Base-by-base conservation (phyloP, 345 rosid species). In the Kandelia obovata region DNA sequence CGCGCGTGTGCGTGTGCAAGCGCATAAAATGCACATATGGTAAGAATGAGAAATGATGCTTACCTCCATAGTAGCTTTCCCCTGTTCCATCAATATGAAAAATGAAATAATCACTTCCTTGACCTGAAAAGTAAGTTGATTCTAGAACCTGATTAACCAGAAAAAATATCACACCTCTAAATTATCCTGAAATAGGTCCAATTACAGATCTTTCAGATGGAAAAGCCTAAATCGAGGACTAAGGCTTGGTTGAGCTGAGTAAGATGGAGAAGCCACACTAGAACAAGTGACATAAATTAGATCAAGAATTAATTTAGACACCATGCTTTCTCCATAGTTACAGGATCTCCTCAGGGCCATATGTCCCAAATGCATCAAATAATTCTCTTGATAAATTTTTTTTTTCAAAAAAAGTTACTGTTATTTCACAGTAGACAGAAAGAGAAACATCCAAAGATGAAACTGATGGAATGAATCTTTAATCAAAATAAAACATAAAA, bases 41-140 rank as follows among this genome's bases (percentile, higher is more conserved):
- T 47, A 55, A 62, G 47, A 28, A 39, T 5, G 25, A 20, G 28
- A 17, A 51, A 34, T 47, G 46, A 62, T 58, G 37, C 76, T 59
- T 65, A 86, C 98, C 94, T 89, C 86, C 79, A 71, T 72, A 53
- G 97, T 89, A 70, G 99, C 96, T 80, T 92, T 92, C 61, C 97
- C 99, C 67, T 95, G 99, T 75, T 91, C 97, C 96, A 92, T 89
- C 80, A 95, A 74, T 78, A 92, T 88, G 80, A 87, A 95, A 84
- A 87, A 94, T 27, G 90, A 82, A 68, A 95, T 81, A 55, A 95
- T 90, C 60, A 95, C 93, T 81, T 95, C 97, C 79, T 95, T 95
- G 49, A 95, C 99, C 99, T 95, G 84, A 23, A 55, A 72, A 39
- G 5, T 25, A 56, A 21, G 58, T 23, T 23, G 28, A 56, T 56